Evolutionary conservation across 1,284 basidiomycete genomes (phyloP), one percentile per base, ranked within the genome.

Genomic region (Ustilago hordei): DNA sequence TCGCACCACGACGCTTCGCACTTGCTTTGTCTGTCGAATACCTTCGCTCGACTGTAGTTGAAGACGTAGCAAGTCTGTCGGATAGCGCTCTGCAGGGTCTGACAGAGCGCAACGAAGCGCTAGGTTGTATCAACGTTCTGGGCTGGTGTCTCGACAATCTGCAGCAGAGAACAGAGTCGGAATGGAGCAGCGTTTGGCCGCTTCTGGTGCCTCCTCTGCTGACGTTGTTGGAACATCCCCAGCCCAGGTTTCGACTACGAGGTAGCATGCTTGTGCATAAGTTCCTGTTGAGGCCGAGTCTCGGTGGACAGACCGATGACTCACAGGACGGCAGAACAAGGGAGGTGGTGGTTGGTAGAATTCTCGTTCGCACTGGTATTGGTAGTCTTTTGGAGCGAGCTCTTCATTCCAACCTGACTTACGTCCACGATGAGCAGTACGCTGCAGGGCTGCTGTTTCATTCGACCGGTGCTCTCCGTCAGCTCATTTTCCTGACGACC

Each of bases 341-440:
- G 15, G 53, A 54, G 48, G 23, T 28, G 4, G 35, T 52, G 32
- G 39, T 69, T 23, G 66, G 59, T 12, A 55, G 45, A 32, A 48
- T 77, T 2, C 66, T 77, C 9, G 17, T 73, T 39, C 66, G 69
- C 28, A 77, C 75, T 3, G 75, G 75, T 4, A 66, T 77, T 17
- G 75, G 69, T 1, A 71, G 60, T 34, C 57, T 77, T 2, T 38
- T 77, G 4, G 75, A 77, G 47, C 65, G 60, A 5, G 60, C 60
- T 0, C 58, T 77, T 1, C 65, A 73, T n/a, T 60, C 73, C 53
- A 73, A 72, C 39, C 53, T 77, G n/a, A 77, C 69, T 28, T 77
- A 63, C 55, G 48, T 73, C 15, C 66, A 77, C 50, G 67, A 77
- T 41, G 38, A 58, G 19, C 17, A 28, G 2, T 67, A 64, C 15